Conservation (phyloP, 2,329 filamentous ascomycete genomes). For the Pseudogymnoascus sp. region DNA sequence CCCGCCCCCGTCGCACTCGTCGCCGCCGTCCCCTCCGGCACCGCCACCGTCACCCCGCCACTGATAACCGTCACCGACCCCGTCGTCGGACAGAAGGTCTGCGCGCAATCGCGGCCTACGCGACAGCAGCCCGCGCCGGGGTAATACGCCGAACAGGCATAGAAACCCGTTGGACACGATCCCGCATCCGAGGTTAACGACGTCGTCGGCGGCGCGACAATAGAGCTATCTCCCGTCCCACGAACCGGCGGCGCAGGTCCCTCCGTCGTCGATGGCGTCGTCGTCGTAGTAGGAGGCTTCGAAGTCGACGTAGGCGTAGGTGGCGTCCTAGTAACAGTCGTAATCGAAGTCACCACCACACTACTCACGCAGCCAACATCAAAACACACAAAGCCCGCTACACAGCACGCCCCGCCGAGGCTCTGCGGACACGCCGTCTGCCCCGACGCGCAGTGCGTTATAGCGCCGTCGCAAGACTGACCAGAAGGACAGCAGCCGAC, state of each 20-base stretch:
- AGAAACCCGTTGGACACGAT: constrained; percentile 81
- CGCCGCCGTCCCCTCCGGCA: constrained; percentile 44
- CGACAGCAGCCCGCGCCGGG: constrained; percentile 76
- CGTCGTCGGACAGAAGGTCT: constrained; percentile 63
- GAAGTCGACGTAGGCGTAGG: constrained; percentile 6
- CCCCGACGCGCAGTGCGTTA: constrained; percentile 51
- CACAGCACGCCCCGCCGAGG: constrained; percentile 67
- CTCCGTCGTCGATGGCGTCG: constrained; percentile 28
- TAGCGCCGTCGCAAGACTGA: constrained; percentile 51
- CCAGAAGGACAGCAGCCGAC: constrained; percentile 70
- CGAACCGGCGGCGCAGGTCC: constrained; percentile 39
- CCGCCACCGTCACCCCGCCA: constrained; percentile 62
- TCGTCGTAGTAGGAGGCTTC: neutral
- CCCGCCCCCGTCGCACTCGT: constrained; percentile 30
- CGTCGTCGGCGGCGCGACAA: constrained; percentile 24
- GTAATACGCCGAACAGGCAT: constrained; percentile 76
- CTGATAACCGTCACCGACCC: constrained; percentile 56
- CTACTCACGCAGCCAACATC: constrained; percentile 53
- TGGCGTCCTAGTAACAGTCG: neutral
- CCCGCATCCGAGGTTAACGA: constrained; percentile 24
- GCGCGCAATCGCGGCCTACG: constrained; percentile 75
- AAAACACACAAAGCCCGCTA: constrained; percentile 60
- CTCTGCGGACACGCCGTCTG: constrained; percentile 57
- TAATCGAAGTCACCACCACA: neutral
- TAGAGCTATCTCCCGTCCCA: constrained; percentile 35